Conservation (phyloP, 768 basidiomycete species). For the Bullera alba region DNA sequence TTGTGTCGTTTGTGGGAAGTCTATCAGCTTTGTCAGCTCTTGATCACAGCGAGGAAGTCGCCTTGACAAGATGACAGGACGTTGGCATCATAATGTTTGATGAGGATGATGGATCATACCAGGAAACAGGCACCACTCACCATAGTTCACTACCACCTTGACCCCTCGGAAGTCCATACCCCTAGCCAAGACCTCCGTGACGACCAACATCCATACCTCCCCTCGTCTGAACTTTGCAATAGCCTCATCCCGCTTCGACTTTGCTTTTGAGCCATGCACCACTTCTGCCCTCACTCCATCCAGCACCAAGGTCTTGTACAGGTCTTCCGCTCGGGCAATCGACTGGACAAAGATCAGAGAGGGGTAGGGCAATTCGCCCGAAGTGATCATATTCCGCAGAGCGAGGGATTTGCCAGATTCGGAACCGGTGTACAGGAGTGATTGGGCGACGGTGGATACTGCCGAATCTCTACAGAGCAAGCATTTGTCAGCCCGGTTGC, state of each 20-base stretch:
- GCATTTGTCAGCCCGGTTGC: no score
- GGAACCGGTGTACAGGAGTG: constrained; percentile 82
- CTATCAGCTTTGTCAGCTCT: constrained; percentile 40
- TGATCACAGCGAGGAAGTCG: not conserved
- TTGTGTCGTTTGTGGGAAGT: constrained; percentile 91
- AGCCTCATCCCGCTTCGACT: constrained; percentile 78
- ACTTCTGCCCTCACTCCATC: constrained; percentile 76
- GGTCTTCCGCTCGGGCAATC: constrained; percentile 55
- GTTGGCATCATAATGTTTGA: not conserved
- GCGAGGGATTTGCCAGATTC: constrained; percentile 92
- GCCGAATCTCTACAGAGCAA: constrained; percentile 70
- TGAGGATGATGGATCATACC: not conserved
- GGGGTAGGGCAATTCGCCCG: constrained; percentile 70
- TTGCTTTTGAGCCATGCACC: constrained; percentile 82
- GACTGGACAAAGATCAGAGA: constrained; percentile 89
- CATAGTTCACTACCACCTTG: constrained; percentile 76
- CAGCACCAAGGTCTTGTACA: constrained; percentile 73
- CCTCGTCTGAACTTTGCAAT: constrained; percentile 78
- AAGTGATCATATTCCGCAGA: constrained; percentile 67
- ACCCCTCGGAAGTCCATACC: constrained; percentile 98
- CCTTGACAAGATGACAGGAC: not conserved
- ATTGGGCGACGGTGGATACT: constrained; percentile 79
- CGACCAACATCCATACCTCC: constrained; percentile 88
- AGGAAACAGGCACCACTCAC: no score
- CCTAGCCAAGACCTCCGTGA: constrained; percentile 94